Evolutionary conservation across 1,284 basidiomycete genomes (phyloP).

Genomic region (Phylloboletellus chloephorus): DNA sequence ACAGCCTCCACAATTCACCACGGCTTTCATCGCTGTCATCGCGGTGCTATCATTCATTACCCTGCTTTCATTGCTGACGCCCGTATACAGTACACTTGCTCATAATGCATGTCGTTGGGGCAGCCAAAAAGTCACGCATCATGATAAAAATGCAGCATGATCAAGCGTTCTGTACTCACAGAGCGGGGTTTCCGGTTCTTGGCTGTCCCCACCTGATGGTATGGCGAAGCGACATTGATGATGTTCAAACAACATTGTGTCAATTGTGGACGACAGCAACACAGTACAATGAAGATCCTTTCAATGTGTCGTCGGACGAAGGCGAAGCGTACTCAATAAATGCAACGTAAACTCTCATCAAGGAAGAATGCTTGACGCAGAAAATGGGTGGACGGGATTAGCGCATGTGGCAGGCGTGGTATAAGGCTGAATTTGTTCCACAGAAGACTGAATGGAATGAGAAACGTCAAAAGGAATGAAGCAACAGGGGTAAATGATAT

Average conservation of each 20-base stretch:
- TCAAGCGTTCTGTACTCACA: too few species aligned
- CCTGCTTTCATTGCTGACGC: conserved; percentile 18
- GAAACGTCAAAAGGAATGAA: conserved; percentile 24
- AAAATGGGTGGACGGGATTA: conserved; percentile 9
- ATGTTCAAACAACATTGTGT: conserved; percentile 32
- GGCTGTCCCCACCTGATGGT: too few species aligned
- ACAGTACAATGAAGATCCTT: conserved; percentile 33
- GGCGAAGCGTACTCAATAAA: conserved; percentile 26
- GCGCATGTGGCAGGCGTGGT: conserved; percentile 4
- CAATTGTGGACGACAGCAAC: conserved; percentile 21
- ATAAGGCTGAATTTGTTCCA: conserved; percentile 15
- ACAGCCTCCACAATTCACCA: conserved; percentile 12
- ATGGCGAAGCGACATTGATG: conserved; percentile 33
- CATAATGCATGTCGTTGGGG: too few species aligned
- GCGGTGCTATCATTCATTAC: conserved; percentile 23
- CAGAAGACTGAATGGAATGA: conserved; percentile 8
- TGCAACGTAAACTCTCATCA: conserved; percentile 9
- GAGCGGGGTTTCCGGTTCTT: too few species aligned
- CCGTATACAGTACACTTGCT: too few species aligned
- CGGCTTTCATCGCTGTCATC: conserved; percentile 26
- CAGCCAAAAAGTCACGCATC: too few species aligned
- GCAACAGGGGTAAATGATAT: conserved; percentile 13
- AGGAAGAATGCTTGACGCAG: conserved; percentile 4
- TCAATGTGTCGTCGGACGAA: conserved; percentile 16
- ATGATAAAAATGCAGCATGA: too few species aligned